Base-by-base conservation (phyloP, 1,284 basidiomycete species). In the Mycosarcoma mackinlayi region DNA sequence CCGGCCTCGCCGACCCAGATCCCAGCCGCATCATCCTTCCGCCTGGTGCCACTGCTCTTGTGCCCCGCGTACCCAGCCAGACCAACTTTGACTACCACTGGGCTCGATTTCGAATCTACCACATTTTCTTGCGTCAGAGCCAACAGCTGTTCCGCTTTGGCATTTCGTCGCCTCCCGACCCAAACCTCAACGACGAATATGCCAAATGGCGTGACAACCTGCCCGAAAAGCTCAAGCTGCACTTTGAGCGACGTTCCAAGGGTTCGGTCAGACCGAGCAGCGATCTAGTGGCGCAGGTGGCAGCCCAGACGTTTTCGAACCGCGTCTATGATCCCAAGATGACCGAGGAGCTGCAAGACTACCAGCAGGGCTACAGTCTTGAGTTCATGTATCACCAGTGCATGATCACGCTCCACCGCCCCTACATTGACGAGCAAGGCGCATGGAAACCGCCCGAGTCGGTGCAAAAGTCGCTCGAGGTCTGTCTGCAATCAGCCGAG, bases 391-490 rank as follows among this genome's bases (percentile, higher is more conserved):
- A 63, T 44, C 60, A 64, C n/a, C 72, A 67, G 44, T 64, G 64
- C 44, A 67, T 66, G 58, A 73, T 76, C 30, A 63, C 67, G 13
- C 60, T 77, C 35, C 75, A 76, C 47, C 48, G 76, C 30, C 76
- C 75, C 16, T 73, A 77, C 55, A 60, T 70, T 33, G 75, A 77
- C 51, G 75, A 67, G 56, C 61, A 62, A n/a, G 68, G 72, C 21
- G 60, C 65, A 1, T 73, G 75, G 67, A 69, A 61, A 41, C 65
- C 65, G 38, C 66, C 71, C 42, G 68, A 70, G 57, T 65, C 62
- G 56, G 71, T 71, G 30, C 65, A 70, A 47, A 69, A 69, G 51
- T 66, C 56, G 54, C 66, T 75, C 46, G 70, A 75, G 47, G 61
- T 68, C 18, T 75, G 73, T 45, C 51, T 75, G 57, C 58, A 52